Base-by-base conservation (phyloP, 2,329 filamentous ascomycete genomes). In the Chaetomium sp. region DNA sequence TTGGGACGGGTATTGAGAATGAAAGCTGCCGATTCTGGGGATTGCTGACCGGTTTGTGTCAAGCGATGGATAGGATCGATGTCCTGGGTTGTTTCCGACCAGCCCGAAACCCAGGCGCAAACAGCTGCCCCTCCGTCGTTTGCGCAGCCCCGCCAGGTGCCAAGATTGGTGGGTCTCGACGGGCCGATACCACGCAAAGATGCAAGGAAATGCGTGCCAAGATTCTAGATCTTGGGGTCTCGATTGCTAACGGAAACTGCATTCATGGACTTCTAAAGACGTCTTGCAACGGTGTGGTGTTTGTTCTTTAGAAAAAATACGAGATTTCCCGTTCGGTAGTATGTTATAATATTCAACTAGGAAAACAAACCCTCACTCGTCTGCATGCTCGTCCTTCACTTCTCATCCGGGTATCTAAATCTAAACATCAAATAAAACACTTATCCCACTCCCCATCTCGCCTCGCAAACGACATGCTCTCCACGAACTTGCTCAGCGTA, bases 391-490 rank as follows among this genome's bases (percentile, higher is more conserved):
- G 36, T 38, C 11, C 7, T 12, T 8, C 8, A 38, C 4, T 12
- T 42, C 10, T 11, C 11, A 12, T 12, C 40, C 14, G 37, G 37
- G 37, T 12, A 40, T 9, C 12, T 40, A 40, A 40, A 40, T 9
- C 37, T 9, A 40, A 40, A n/a, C 14, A 44, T 55, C 54, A 60
- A 8, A 5, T 53, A 53, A 61, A 65, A 68, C 90, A 95, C 58
- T 78, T 67, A 53, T 78, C 75, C 91, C 91, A 96, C 47, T 80
- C 71, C 0, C 91, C 91, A 11, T 88, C 88, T 7, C 68, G 71
- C 62, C 78, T 79, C 2, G 87, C 88, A 77, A 94, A 96, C 49
- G 75, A 79, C 65, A 95, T 72, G 60, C 87, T 88, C 35, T 87
- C 74, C 11, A 96, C 79, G 70, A 92, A 96, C 9, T 76, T 79